Evolutionary conservation across 345 rosid genomes (phyloP).

Genomic region (Psidium friedrichsthalianum): DNA sequence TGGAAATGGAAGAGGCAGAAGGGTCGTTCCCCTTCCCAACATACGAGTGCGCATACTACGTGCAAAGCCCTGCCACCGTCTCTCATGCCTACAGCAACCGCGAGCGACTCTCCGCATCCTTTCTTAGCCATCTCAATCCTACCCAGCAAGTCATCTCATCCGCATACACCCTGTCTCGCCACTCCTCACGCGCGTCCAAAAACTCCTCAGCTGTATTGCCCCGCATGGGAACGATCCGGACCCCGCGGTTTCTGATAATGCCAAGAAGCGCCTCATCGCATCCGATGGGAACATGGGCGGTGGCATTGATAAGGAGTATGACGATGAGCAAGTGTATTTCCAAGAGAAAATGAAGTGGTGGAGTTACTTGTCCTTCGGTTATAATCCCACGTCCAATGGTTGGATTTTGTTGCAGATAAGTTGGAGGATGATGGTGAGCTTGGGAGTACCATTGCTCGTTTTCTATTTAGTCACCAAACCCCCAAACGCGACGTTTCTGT

Average conservation of each 20-base stretch:
- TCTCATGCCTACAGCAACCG: too few species aligned
- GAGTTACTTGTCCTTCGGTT: constrained; percentile 42
- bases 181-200: constrained; percentile 51
- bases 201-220: constrained; percentile 9
- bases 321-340: constrained; percentile 8
- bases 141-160: constrained; percentile 6
- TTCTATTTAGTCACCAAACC: constrained; percentile 80
- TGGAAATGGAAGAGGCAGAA: constrained; percentile 41
- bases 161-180: constrained; percentile 24
- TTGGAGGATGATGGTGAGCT: constrained; percentile 72
- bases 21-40: constrained; percentile 10
- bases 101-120: constrained; percentile 4
- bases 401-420: constrained; percentile 56
- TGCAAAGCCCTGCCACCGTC: constrained; percentile 67
- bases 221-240: constrained; percentile 9
- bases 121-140: constrained; percentile 6
- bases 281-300: constrained; percentile 2
- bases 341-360: constrained; percentile 22
- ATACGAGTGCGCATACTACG: constrained; percentile 27
- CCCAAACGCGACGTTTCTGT: constrained; percentile 53
- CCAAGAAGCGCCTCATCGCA: constrained; percentile 32
- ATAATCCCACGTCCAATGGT: constrained; percentile 22
- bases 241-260: not conserved
- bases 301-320: constrained; percentile 4
- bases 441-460: constrained; percentile 61